Base-by-base conservation (phyloP, 305 asterid species). In the Ruellia speciosa region DNA sequence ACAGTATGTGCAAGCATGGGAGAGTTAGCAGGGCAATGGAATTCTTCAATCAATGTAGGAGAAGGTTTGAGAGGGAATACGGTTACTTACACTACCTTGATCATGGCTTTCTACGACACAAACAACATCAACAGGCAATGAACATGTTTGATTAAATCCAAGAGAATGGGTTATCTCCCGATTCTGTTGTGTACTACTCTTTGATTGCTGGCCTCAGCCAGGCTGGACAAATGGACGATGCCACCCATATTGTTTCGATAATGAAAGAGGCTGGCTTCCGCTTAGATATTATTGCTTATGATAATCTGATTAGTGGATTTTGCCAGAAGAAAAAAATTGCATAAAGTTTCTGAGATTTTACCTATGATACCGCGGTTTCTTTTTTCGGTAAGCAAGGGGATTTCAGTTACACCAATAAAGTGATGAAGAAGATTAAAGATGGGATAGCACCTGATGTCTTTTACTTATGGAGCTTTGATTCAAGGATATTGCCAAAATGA, bases 401-500 rank as follows among this genome's bases (percentile, higher is more conserved):
- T 66, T 81, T 88, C 56, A 34, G 39, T 4, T 54, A 72, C 19
- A 90, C 94, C 37, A 67, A 57, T 13, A 69, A 39, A 52, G 58
- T 83, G 52, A 47, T 86, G 75, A 79, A 33, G 72, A 72, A 74
- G 71, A 92, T 92, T 1, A 66, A 15, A 6, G 81, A 81, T 55
- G 94, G 94, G 15, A 54, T 79, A 17, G 60, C 67, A 24, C 99
- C 95, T n/a, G 77, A 55, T 39, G 86, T 86, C 14, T 72, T n/a
- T 84, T 31, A 88, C 99, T 12, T 88, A 77, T 39, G 95, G 96
- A 18, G 77, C 99, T 28, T 12, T 88, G 65, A 84, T 92, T 64
- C 72, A 78, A 18, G 94, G 85, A 3, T 84, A 76, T 66, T 88
- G 99, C 64, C 16, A 67, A 46, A 73, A 48, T 37, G 84, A 58